These are phyloP conservation scores for Cryptosporidium muris DNA, from an alignment of 169 alveolate genomes.

Conservation along the genomic window DNA sequence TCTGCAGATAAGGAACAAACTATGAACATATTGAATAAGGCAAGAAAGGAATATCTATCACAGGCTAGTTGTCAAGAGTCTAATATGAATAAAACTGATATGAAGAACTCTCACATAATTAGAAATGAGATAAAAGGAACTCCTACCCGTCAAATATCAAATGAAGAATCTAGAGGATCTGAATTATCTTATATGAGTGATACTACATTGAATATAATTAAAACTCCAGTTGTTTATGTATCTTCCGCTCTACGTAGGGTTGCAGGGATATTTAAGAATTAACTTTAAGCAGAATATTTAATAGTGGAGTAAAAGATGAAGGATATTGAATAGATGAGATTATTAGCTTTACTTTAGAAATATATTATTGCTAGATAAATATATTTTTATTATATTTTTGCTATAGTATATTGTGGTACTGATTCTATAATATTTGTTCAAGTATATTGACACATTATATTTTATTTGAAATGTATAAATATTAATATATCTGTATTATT, in stretches of 20 bases:
- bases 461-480: too few relatives aligned
- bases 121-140: slow-evolving; percentile 2
- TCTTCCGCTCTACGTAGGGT: slow-evolving; percentile 57
- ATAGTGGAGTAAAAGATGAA: background rate
- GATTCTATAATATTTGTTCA: too few relatives aligned
- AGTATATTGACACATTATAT: too few relatives aligned
- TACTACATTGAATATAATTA: slow-evolving; percentile 20
- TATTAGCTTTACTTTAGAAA: too few relatives aligned
- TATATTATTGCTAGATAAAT: too few relatives aligned
- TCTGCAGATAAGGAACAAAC: background rate
- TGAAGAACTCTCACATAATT: background rate
- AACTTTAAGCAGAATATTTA: background rate
- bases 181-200: background rate
- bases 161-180: background rate
- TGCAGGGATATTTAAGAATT: slow-evolving; percentile 47
- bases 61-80: too few relatives aligned
- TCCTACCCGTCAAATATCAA: slow-evolving; percentile 27
- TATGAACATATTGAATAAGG: background rate
- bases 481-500: too few relatives aligned
- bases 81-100: background rate
- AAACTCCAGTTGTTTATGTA: slow-evolving; percentile 60
- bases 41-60: background rate
- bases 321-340: too few relatives aligned
- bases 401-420: too few relatives aligned
- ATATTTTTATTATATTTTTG: too few relatives aligned